Evolutionary conservation across 2,329 filamentous ascomycete genomes (phyloP).

Genomic region (Aspergillus sergii): DNA sequence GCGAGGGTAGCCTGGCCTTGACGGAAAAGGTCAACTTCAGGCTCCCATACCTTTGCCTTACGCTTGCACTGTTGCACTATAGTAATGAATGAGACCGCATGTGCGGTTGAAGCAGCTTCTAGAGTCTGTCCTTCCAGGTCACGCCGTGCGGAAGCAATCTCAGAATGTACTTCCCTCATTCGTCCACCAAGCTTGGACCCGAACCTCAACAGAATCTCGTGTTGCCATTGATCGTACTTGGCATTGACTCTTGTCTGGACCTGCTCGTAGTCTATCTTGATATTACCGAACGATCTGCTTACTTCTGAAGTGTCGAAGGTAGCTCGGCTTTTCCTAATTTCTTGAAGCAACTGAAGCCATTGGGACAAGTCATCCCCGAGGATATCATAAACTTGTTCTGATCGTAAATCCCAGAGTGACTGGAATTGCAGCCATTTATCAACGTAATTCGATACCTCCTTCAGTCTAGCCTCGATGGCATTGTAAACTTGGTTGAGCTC

Average conservation of each 20-base stretch:
- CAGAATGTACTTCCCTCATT: conserved; percentile 88
- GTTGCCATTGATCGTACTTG: conserved; percentile 99
- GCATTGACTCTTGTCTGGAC: conserved; percentile 98
- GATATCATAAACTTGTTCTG: conserved; percentile 90
- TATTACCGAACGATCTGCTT: conserved; percentile 87
- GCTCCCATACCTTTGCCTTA: conserved; percentile 90
- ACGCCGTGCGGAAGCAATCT: conserved; percentile 85
- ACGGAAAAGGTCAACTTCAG: conserved; percentile 92
- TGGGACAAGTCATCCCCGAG: conserved; percentile 87
- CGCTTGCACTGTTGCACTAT: conserved; percentile 95
- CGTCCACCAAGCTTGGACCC: conserved; percentile 83
- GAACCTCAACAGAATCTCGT: conserved; percentile 94
- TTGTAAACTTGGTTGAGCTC: conserved; percentile 79
- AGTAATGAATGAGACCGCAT: conserved; percentile 97
- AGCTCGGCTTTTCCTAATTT: conserved; percentile 90
- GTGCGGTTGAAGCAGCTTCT: conserved; percentile 91
- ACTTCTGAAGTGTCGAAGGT: conserved; percentile 98
- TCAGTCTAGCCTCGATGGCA: conserved; percentile 79
- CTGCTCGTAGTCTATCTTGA: conserved; percentile 96
- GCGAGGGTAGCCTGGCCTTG: conserved; percentile 92
- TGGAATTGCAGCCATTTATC: conserved; percentile 99
- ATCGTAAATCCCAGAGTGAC: conserved; percentile 95
- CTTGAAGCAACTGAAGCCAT: conserved; percentile 94
- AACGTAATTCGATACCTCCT: conserved; percentile 79
- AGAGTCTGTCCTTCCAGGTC: conserved; percentile 91